Conservation (phyloP, 352 stramenopile genomes). For the Phytophthora capsici region DNA sequence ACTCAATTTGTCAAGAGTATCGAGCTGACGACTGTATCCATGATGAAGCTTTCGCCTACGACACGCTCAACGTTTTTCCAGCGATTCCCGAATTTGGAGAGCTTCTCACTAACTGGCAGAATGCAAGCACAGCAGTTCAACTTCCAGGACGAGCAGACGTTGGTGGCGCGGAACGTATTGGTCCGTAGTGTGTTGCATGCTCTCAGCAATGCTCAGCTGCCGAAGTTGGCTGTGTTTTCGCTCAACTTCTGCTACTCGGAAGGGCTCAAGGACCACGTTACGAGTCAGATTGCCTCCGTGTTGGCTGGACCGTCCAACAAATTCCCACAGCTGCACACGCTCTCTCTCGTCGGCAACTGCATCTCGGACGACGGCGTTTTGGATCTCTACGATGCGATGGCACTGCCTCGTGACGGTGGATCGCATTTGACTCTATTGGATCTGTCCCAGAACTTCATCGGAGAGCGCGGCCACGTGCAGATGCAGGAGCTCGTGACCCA, state of each 20-base stretch:
- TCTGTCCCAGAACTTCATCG: conserved; percentile 66
- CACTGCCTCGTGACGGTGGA: conserved; percentile 12
- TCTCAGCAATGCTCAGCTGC: conserved; percentile 31
- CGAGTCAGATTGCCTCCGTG: conserved; percentile 43
- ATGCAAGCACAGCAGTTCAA: conserved; percentile 50
- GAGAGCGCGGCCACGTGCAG: conserved; percentile 51
- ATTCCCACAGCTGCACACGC: conserved; percentile 41
- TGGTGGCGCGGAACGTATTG: conserved; percentile 50
- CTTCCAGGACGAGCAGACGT: conserved; percentile 45
- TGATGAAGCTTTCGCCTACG: conserved; percentile 28
- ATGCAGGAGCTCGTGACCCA: conserved; percentile 44
- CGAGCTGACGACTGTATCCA: conserved; percentile 29
- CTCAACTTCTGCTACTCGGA: conserved; percentile 60
- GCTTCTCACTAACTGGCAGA: conserved; percentile 41
- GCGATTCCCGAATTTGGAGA: conserved; percentile 50
- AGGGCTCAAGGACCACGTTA: conserved; percentile 57
- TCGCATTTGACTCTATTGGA: conserved; percentile 30
- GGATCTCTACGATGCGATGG: conserved; percentile 44
- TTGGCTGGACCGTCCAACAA: conserved; percentile 32
- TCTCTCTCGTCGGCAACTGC: conserved; percentile 59
- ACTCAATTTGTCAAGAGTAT: conserved; percentile 48
- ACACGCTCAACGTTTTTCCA: conserved; percentile 38
- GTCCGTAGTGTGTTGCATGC: conserved; percentile 42
- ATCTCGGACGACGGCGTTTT: conserved; percentile 58
- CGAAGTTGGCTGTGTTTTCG: conserved; percentile 35